These are phyloP conservation scores for Tulasnella sp. DNA, from an alignment of 768 basidiomycete genomes.

Conservation along the genomic window DNA sequence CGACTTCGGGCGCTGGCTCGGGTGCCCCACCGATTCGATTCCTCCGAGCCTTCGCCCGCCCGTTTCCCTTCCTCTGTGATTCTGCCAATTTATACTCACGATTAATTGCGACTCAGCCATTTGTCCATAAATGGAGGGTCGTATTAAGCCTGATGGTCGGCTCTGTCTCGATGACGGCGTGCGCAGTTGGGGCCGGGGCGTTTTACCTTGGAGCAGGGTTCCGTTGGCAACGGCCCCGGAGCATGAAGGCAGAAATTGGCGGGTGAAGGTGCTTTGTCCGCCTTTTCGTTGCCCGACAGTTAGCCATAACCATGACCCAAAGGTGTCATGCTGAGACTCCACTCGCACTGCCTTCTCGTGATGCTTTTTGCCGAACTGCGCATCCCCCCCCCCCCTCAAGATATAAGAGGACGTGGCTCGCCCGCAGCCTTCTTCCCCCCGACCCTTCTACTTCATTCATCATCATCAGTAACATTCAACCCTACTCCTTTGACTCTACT, in stretches of 20 bases:
- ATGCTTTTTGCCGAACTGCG: neutral
- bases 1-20: neutral
- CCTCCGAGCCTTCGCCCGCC: slow-evolving; percentile 3
- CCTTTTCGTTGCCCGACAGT: neutral
- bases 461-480: neutral
- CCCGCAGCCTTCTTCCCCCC: neutral
- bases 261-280: neutral
- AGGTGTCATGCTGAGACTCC: neutral
- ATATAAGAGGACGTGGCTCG: neutral
- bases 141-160: neutral
- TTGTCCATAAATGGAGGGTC: neutral
- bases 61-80: neutral
- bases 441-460: neutral
- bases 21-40: neutral
- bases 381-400: neutral
- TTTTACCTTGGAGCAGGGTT: neutral
- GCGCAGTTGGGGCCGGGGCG: neutral
- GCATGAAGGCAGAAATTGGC: neutral
- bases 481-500: neutral
- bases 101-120: neutral
- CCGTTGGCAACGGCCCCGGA: neutral
- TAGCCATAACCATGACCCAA: neutral
- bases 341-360: neutral
- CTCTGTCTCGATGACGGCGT: neutral
- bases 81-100: neutral